Evolutionary conservation across 1,284 basidiomycete genomes (phyloP).

Genomic region (Heterobasidion occidentale): DNA sequence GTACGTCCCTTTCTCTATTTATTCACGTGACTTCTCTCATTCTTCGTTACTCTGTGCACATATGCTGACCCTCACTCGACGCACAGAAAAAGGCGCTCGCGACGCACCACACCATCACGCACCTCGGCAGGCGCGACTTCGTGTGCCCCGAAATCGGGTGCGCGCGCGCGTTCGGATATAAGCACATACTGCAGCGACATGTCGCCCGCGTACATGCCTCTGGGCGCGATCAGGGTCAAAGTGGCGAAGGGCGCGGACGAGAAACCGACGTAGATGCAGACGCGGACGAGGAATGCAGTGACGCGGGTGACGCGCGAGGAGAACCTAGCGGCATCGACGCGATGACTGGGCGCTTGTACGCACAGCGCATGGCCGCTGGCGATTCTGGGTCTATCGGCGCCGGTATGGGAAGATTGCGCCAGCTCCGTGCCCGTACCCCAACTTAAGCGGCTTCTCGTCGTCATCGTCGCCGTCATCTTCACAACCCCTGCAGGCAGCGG

Average conservation of each 20-base stretch:
- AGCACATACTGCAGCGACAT: constrained; percentile 75
- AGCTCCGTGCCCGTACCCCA: constrained; percentile 56
- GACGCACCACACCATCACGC: constrained; percentile 65
- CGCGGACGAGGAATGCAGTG: constrained; percentile 8
- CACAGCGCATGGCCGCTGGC: constrained; percentile 8
- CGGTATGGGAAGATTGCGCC: background rate
- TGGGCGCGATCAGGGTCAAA: constrained; percentile 11
- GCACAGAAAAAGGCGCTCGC: constrained; percentile 66
- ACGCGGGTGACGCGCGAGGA: constrained; percentile 36
- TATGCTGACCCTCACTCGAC: no score
- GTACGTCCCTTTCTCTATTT: constrained; percentile 31
- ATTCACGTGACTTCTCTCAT: no score
- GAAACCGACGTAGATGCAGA: constrained; percentile 4
- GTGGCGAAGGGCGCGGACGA: background rate
- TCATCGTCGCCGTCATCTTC: constrained; percentile 5
- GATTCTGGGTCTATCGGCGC: constrained; percentile 23
- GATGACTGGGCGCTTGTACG: constrained; percentile 3
- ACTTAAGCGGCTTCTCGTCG: constrained; percentile 13
- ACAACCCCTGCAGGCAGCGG: background rate
- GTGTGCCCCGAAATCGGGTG: constrained; percentile 55
- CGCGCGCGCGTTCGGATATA: constrained; percentile 66
- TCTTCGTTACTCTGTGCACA: background rate
- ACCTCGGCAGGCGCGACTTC: constrained; percentile 65
- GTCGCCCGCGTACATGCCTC: constrained; percentile 43
- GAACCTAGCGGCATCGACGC: constrained; percentile 32